Evolutionary conservation across 371 early-diverging fungal genomes (phyloP).

Genomic region (Rhizomucor pusillus): DNA sequence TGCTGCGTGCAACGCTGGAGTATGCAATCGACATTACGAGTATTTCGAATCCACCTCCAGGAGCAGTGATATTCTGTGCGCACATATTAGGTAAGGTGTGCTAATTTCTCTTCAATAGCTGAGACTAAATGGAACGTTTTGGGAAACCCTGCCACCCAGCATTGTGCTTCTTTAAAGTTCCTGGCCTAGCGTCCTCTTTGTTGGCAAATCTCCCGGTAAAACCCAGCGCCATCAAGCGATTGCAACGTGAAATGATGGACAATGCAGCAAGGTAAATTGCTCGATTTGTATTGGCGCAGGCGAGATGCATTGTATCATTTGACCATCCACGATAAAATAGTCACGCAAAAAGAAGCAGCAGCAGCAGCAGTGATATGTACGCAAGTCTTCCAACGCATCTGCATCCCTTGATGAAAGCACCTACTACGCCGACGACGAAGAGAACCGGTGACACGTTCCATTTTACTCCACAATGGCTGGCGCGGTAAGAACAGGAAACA

Average conservation of each 20-base stretch:
- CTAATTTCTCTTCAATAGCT: neutral
- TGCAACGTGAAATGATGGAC: conserved; percentile 36
- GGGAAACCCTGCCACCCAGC: conserved; percentile 23
- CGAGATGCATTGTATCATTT: conserved; percentile 1
- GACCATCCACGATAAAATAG: neutral
- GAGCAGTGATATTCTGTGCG: conserved; percentile 53
- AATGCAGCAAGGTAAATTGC: neutral
- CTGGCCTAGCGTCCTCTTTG: conserved; percentile 46
- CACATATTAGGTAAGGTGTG: conserved; percentile 35
- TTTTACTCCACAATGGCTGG: too few relatives aligned
- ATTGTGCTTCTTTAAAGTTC: conserved; percentile 54
- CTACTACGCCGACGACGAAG: too few relatives aligned
- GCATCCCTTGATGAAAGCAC: too few relatives aligned
- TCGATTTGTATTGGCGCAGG: neutral
- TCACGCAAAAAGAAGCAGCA: too few relatives aligned
- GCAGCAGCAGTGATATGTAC: too few relatives aligned
- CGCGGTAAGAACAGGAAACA: too few relatives aligned
- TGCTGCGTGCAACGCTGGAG: conserved; percentile 27
- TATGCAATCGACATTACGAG: conserved; percentile 45
- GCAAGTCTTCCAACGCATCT: too few relatives aligned
- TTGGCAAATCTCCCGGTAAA: conserved; percentile 37
- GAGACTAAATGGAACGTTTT: neutral
- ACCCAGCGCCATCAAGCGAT: conserved; percentile 32
- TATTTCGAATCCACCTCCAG: conserved; percentile 45
- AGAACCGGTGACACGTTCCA: too few relatives aligned